Evolutionary conservation across 306 rosid species (phyloP).

Genomic region (Amphicarpaea edgeworthii): DNA sequence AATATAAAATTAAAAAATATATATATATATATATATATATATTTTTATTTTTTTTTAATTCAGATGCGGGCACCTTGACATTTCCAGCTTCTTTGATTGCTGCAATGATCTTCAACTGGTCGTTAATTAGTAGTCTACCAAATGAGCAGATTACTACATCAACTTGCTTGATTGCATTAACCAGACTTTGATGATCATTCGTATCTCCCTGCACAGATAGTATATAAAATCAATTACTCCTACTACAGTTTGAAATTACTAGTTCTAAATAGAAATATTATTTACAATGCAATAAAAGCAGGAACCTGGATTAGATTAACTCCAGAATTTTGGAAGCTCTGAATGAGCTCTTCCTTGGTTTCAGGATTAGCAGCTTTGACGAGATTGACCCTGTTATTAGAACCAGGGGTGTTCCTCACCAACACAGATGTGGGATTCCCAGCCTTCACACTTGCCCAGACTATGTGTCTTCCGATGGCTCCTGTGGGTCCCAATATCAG

Average conservation of each 20-base stretch:
- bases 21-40: no score
- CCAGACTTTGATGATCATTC: constrained; percentile 43
- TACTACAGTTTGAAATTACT: not conserved
- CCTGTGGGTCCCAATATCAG: constrained; percentile 51
- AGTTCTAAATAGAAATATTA: not conserved
- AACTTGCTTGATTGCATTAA: constrained; percentile 54
- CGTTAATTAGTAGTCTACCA: constrained; percentile 34
- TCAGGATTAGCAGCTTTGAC: constrained; percentile 50
- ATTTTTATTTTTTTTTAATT: no score
- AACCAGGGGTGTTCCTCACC: constrained; percentile 39
- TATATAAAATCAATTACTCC: not conserved
- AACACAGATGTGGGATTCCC: constrained; percentile 55
- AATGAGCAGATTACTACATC: constrained; percentile 53
- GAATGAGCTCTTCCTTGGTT: constrained; percentile 45
- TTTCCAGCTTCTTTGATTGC: constrained; percentile 64
- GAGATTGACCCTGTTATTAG: not conserved
- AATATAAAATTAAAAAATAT: no score
- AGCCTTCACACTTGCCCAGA: constrained; percentile 50
- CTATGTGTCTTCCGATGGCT: constrained; percentile 50
- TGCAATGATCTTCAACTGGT: constrained; percentile 51
- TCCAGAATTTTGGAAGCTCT: constrained; percentile 45
- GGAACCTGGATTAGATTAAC: constrained; percentile 45
- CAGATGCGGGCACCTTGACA: constrained; percentile 47
- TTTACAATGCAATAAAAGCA: not conserved
- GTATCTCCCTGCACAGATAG: constrained; percentile 45